Evolutionary conservation across 2,329 filamentous ascomycete species (phyloP).

Genomic region (Colletotrichum sp.): DNA sequence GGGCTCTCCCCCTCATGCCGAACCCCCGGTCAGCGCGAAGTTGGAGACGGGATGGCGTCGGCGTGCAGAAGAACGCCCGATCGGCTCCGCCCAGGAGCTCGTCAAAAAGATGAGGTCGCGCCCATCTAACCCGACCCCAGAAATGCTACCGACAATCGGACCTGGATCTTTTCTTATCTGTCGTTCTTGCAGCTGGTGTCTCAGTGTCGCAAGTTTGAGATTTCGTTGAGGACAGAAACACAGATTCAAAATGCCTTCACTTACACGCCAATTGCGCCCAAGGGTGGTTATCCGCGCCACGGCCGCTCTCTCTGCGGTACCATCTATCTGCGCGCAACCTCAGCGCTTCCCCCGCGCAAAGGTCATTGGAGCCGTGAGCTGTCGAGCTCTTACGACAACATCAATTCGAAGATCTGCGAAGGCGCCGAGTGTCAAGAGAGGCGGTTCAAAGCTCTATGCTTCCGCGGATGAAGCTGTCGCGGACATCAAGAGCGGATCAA

Average conservation of each 20-base stretch:
- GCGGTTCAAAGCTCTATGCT: constrained; percentile 52
- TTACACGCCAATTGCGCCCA: constrained; percentile 13
- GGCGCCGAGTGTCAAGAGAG: constrained; percentile 26
- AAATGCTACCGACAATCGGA: constrained; percentile 2
- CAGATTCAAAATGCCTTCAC: background rate
- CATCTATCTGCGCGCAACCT: constrained; percentile 2
- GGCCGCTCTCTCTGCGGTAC: background rate
- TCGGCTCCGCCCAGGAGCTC: background rate
- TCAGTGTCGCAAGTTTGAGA: too few relatives aligned
- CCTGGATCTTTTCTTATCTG: background rate
- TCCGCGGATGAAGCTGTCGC: constrained; percentile 72
- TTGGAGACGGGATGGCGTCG: background rate
- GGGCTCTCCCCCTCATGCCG: background rate
- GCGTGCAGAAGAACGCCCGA: constrained; percentile 13
- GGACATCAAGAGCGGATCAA: constrained; percentile 73
- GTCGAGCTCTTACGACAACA: constrained; percentile 11
- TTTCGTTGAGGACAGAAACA: background rate
- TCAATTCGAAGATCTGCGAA: background rate
- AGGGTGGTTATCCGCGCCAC: constrained; percentile 12
- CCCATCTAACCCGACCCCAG: constrained; percentile 15
- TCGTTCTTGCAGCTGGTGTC: background rate
- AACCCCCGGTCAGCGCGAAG: background rate
- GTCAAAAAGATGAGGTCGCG: constrained; percentile 20
- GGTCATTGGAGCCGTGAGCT: background rate
- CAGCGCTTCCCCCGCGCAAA: constrained; percentile 14